Conservation (phyloP, 108 stramenopile species). For the Skeletonema menzelii region DNA sequence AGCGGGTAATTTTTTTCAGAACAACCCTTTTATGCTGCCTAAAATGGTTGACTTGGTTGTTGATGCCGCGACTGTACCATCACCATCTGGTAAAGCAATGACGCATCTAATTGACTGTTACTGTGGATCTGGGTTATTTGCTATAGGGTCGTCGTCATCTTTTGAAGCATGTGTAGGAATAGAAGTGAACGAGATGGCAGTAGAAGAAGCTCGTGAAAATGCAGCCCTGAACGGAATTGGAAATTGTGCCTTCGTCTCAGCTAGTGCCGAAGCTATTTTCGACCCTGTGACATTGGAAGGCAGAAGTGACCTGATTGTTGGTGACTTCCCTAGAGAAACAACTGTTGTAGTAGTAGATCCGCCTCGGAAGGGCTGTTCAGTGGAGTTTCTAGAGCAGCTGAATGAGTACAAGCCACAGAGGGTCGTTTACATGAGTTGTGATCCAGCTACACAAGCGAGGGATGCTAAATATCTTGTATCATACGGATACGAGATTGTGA, state of each 20-base stretch:
- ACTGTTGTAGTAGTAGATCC: constrained; percentile 97
- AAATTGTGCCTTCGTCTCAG: constrained; percentile 84
- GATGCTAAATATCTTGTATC: constrained; percentile 85
- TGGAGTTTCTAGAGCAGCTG: constrained; percentile 90
- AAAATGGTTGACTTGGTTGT: constrained; percentile 92
- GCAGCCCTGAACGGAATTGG: constrained; percentile 78
- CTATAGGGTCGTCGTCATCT: constrained; percentile 63
- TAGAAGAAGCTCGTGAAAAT: constrained; percentile 78
- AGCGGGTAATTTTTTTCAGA: constrained; percentile 98
- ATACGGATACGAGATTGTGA: constrained; percentile 80
- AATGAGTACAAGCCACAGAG: constrained; percentile 82
- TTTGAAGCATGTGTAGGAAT: constrained; percentile 93
- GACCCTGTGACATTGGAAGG: constrained; percentile 38
- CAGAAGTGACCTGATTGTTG: constrained; percentile 34
- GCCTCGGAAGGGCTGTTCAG: constrained; percentile 93
- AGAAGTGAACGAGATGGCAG: constrained; percentile 89
- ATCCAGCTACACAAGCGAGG: constrained; percentile 95
- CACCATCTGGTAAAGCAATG: constrained; percentile 26
- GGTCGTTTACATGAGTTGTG: constrained; percentile 96
- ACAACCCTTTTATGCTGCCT: constrained; percentile 93
- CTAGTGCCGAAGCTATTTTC: constrained; percentile 92
- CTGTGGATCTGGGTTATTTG: constrained; percentile 96
- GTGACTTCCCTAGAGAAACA: constrained; percentile 72
- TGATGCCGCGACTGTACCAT: constrained; percentile 50
- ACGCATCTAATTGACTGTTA: constrained; percentile 94